A percentile compares a stretch with the other conserved stretches of the same genome.
phyloP scores from a whole-genome alignment of 1,139 yeast species.

The Hansenula anomala region DNA sequence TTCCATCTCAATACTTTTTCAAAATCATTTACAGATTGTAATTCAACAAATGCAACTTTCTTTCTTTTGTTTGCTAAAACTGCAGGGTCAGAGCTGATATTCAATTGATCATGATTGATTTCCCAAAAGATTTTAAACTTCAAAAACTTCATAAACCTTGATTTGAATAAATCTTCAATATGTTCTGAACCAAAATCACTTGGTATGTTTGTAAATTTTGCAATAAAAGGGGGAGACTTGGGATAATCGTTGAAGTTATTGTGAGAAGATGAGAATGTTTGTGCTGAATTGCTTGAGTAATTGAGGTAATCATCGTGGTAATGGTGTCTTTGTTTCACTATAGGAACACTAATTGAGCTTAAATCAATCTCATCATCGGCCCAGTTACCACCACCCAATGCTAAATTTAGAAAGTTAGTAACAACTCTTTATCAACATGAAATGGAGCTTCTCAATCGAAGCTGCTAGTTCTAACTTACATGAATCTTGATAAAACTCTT shows the following conservation, averaged over 20 bases:
- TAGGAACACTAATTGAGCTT: constrained; percentile 48
- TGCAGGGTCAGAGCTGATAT: constrained; percentile 22
- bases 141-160: constrained; percentile 28
- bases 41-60: constrained; percentile 62
- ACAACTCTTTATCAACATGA: background rate
- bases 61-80: constrained; percentile 28
- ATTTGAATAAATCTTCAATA: constrained; percentile 30
- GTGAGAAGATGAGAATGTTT: constrained; percentile 11
- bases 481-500: constrained; percentile 48
- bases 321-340: constrained; percentile 14
- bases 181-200: constrained; percentile 28
- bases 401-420: constrained; percentile 7
- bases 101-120: constrained; percentile 25
- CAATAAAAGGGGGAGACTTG: constrained; percentile 49
- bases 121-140: constrained; percentile 38
- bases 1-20: constrained; percentile 30
- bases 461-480: constrained; percentile 32
- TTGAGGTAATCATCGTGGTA: constrained; percentile 16
- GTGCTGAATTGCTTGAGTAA: constrained; percentile 19
- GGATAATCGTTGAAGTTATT: constrained; percentile 7
- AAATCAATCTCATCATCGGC: constrained; percentile 58
- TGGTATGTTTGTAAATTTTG: constrained; percentile 49
- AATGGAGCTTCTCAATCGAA: no score
- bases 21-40: constrained; percentile 41
- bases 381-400: constrained; percentile 42